phyloP scores from a whole-genome alignment of 2,329 filamentous ascomycete species.

The Taxawa tesnikishii region DNA sequence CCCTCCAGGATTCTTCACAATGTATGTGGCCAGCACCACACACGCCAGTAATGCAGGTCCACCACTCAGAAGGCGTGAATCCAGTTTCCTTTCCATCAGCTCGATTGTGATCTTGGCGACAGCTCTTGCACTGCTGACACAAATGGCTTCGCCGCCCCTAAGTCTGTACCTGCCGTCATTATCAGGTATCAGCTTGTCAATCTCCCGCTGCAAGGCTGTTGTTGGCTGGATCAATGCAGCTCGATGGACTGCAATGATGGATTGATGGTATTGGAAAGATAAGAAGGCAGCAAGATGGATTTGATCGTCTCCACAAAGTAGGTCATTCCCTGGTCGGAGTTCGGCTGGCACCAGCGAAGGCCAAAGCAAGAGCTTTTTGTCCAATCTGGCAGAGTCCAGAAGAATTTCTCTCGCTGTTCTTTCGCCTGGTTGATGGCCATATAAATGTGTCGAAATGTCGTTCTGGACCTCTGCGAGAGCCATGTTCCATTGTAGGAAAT shows the following conservation, averaged over 20 bases:
- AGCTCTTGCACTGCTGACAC: slow-evolving; percentile 3
- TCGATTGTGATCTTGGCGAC: slow-evolving; percentile 3
- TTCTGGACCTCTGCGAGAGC: slow-evolving; percentile 4
- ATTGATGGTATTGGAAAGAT: slow-evolving; percentile 5
- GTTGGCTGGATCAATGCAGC: slow-evolving; percentile 2
- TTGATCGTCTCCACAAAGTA: slow-evolving; percentile 2
- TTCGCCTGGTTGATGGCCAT: slow-evolving; percentile 5
- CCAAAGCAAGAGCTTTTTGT: slow-evolving; percentile 3
- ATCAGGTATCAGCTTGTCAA: slow-evolving; percentile 1
- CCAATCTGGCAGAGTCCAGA: slow-evolving; percentile 3
- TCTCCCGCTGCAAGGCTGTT: slow-evolving; percentile 3
- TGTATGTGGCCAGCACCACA: slow-evolving; percentile 3
- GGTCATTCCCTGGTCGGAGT: slow-evolving; percentile 2
- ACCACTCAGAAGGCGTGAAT: slow-evolving; percentile 1
- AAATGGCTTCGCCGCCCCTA: slow-evolving; percentile 3
- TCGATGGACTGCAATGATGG: slow-evolving; percentile 4
- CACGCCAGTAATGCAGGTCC: slow-evolving; percentile 1
- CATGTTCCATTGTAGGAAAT: slow-evolving; percentile 3
- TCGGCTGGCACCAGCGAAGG: slow-evolving; percentile 3
- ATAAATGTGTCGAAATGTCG: slow-evolving; percentile 4
- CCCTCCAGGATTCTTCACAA: slow-evolving; percentile 3
- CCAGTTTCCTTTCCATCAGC: slow-evolving; percentile 1
- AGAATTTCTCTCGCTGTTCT: slow-evolving; percentile 3
- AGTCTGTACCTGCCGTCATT: slow-evolving; percentile 3
- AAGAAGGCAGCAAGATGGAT: slow-evolving; percentile 1